Conservation (phyloP, 2,329 filamentous ascomycete genomes). For the Verticillium albo-atrum region DNA sequence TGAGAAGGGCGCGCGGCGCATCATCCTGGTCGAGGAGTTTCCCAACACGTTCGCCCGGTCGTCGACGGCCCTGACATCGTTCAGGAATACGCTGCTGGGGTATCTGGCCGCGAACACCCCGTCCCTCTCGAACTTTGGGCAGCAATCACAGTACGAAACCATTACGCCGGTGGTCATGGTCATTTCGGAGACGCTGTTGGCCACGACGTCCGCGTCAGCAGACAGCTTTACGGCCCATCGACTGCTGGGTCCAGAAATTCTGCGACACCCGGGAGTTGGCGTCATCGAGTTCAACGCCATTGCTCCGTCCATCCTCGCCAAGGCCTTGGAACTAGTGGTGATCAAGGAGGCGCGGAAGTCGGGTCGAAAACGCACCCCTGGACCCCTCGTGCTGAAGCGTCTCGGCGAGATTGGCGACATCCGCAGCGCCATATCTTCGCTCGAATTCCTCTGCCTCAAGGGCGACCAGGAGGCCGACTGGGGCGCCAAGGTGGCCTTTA, state of each 20-base stretch:
- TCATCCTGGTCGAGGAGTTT: conserved; percentile 79
- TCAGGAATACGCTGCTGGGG: conserved; percentile 70
- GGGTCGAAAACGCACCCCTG: conserved; percentile 69
- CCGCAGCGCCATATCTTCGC: conserved; percentile 82
- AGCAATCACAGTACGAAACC: conserved; percentile 34
- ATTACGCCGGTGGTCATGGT: conserved; percentile 79
- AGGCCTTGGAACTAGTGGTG: conserved; percentile 77
- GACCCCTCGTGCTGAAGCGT: conserved; percentile 70
- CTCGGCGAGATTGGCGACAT: conserved; percentile 89
- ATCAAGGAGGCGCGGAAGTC: conserved; percentile 81
- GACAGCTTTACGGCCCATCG: conserved; percentile 93
- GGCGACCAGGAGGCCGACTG: conserved; percentile 70
- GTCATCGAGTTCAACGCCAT: conserved; percentile 92
- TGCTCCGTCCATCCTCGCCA: conserved; percentile 78
- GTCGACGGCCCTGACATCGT: conserved; percentile 61
- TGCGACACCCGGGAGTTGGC: conserved; percentile 72
- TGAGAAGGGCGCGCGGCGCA: conserved; percentile 26
- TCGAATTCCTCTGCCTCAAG: conserved; percentile 88
- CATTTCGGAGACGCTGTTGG: conserved; percentile 85
- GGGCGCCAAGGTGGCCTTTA: conserved; percentile 69
- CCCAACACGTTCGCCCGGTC: conserved; percentile 68
- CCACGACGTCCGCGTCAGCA: conserved; percentile 76
- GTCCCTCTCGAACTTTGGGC: conserved; percentile 43
- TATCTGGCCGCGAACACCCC: conserved; percentile 68
- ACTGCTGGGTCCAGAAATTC: conserved; percentile 79